Evolutionary conservation across 305 asterid species (phyloP).

Genomic region (Euphrasia arctica): DNA sequence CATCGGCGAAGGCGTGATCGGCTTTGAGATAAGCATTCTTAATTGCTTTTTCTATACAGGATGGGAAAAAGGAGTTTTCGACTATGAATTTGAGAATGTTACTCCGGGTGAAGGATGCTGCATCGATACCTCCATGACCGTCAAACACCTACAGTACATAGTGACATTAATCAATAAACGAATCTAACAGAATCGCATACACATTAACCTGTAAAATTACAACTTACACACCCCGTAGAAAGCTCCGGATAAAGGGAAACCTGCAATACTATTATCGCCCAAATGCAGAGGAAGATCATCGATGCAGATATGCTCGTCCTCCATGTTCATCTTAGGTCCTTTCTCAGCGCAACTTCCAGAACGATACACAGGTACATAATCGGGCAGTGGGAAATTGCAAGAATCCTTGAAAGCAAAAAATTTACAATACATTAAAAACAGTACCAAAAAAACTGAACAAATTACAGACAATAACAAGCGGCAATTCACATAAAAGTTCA

Average conservation of each 20-base stretch:
- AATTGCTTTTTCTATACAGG: constrained; percentile 64
- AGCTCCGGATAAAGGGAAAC: constrained; percentile 66
- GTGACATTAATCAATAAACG: neutral
- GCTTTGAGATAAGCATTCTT: constrained; percentile 74
- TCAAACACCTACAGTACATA: constrained; percentile 66
- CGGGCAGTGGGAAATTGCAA: too few species aligned
- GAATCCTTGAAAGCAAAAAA: too few species aligned
- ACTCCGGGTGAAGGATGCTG: constrained; percentile 58
- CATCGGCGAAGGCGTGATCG: constrained; percentile 73
- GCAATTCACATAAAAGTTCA: neutral
- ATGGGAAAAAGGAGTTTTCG: constrained; percentile 61
- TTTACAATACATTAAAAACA: neutral
- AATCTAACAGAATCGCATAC: too few species aligned
- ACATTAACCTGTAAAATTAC: too few species aligned
- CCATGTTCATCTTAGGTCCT: constrained; percentile 94
- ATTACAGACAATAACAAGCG: too few species aligned
- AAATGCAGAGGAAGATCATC: constrained; percentile 67
- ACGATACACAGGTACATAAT: constrained; percentile 52
- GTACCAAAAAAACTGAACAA: too few species aligned
- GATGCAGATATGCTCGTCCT: constrained; percentile 82
- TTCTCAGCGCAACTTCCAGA: constrained; percentile 93
- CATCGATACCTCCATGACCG: constrained; percentile 92
- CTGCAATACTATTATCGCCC: constrained; percentile 33
- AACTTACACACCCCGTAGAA: constrained; percentile 60
- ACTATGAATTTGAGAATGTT: constrained; percentile 68